These are phyloP conservation scores for Trifolium repens DNA, from an alignment of 306 rosid genomes.

Conservation along the genomic window DNA sequence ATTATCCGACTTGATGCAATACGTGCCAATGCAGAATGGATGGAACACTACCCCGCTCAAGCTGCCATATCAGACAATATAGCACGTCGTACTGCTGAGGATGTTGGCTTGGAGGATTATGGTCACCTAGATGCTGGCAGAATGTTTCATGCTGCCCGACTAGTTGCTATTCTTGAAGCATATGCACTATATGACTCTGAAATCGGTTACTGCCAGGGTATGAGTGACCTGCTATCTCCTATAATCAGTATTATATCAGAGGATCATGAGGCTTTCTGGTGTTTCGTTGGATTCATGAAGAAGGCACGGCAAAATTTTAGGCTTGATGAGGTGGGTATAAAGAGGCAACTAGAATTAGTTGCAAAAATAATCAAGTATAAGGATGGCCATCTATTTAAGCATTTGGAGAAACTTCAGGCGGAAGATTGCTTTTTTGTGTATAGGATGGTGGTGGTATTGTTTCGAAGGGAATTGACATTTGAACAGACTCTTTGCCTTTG, in stretches of 20 bases:
- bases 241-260: slow-evolving; percentile 79
- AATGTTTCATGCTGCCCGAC: slow-evolving; percentile 88
- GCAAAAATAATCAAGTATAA: slow-evolving; percentile 84
- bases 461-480: slow-evolving; percentile 90
- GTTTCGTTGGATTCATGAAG: slow-evolving; percentile 99
- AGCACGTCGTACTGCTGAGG: slow-evolving; percentile 78
- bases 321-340: slow-evolving; percentile 96
- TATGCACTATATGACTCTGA: slow-evolving; percentile 93
- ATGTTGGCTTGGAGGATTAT: slow-evolving; percentile 95
- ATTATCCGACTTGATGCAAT: slow-evolving; percentile 96
- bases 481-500: slow-evolving; percentile 95
- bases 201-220: slow-evolving; percentile 99
- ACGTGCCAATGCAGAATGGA: slow-evolving; percentile 93
- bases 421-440: slow-evolving; percentile 99
- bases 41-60: slow-evolving; percentile 67
- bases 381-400: slow-evolving; percentile 89
- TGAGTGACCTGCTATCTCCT: slow-evolving; percentile 98
- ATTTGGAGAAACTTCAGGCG: slow-evolving; percentile 93
- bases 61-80: slow-evolving; percentile 63
- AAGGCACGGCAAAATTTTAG: slow-evolving; percentile 98
- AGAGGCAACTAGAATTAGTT: slow-evolving; percentile 83
- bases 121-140: slow-evolving; percentile 82
- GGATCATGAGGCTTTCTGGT: slow-evolving; percentile 99
- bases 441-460: slow-evolving; percentile 97
- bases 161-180: slow-evolving; percentile 98